These are phyloP conservation scores for Cystoisospora suis DNA, from an alignment of 169 alveolate species.

Conservation along the genomic window DNA sequence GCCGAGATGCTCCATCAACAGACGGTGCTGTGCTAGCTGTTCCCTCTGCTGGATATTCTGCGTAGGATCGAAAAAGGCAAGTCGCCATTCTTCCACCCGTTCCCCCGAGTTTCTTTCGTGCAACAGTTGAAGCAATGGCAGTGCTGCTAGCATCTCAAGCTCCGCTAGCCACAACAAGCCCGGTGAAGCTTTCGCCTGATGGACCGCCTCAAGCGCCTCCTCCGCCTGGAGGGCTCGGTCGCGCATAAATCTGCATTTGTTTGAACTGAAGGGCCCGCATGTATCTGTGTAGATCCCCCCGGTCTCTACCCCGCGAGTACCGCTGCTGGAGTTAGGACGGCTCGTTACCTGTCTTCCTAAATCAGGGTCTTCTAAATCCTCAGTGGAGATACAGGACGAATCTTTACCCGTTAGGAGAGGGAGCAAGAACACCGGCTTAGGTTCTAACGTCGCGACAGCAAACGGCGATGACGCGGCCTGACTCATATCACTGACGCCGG, in stretches of 20 bases:
- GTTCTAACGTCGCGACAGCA: background rate
- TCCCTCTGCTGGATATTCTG: background rate
- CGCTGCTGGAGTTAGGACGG: background rate
- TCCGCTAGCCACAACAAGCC: constrained; percentile 6
- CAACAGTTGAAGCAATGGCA: background rate
- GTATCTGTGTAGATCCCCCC: too few relatives aligned
- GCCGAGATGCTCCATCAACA: too few relatives aligned
- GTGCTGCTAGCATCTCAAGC: background rate
- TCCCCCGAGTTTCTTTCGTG: background rate
- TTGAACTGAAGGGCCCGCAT: background rate
- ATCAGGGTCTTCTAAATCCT: too few relatives aligned
- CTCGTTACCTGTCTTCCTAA: background rate
- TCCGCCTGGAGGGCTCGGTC: constrained; percentile 22
- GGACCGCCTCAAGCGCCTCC: background rate
- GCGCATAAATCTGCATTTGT: constrained; percentile 16
- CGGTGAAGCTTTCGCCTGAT: background rate
- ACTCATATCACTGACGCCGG: background rate
- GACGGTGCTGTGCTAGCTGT: too few relatives aligned
- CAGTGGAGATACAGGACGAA: too few relatives aligned
- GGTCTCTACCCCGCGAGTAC: too few relatives aligned
- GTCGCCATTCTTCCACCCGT: background rate
- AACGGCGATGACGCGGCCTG: background rate
- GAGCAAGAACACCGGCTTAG: background rate
- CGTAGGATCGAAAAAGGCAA: background rate
- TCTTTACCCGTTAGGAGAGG: too few relatives aligned